Base-by-base conservation (phyloP, 495 filamentous ascomycete species). In the Xylaria grammica region DNA sequence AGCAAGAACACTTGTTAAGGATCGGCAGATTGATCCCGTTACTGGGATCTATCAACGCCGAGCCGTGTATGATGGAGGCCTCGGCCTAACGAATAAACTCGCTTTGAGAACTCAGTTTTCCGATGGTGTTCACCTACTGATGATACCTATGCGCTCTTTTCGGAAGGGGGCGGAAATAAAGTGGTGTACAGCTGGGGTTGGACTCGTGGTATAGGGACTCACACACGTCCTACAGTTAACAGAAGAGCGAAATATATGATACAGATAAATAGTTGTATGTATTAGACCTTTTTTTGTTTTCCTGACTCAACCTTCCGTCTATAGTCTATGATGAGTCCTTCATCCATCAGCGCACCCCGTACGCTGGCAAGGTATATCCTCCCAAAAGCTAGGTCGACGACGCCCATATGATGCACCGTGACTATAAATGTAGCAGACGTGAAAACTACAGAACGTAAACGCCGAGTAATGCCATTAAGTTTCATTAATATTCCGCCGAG, bases 381-480 rank as follows among this genome's bases (percentile, higher is more conserved):
- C 61, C 61, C 32, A 64, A 58, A 64, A 38, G 15, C 49, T 44
- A 53, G 34, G 46, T 62, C 50, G 8, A 54, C 19, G 40, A 55
- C 50, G 40, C 49, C 58, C 46, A 50, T 45, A 53, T 36, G 40
- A 55, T 63, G 40, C 38, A 34, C 30, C 26, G 27, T 42, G 27
- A 26, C 36, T 62, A 54, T 54, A 34, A 55, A 63, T 55, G 50
- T 27, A 63, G 50, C 50, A 53, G 13, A 63, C 50, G 60, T 51
- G 50, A 55, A 55, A 63, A 20, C 22, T 26, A 55, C 49, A 54
- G 36, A 49, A 64, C 30, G 36, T 58, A 17, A 64, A 64, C 62
- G 53, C 62, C 62, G 26, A 64, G 44, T 45, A 56, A 64, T 64
- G 62, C 62, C 62, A 58, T 40, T 19, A 44, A 50, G 10, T 50